These are phyloP conservation scores for Melaleuca quinquenervia DNA, from an alignment of 345 rosid genomes.

Conservation along the genomic window DNA sequence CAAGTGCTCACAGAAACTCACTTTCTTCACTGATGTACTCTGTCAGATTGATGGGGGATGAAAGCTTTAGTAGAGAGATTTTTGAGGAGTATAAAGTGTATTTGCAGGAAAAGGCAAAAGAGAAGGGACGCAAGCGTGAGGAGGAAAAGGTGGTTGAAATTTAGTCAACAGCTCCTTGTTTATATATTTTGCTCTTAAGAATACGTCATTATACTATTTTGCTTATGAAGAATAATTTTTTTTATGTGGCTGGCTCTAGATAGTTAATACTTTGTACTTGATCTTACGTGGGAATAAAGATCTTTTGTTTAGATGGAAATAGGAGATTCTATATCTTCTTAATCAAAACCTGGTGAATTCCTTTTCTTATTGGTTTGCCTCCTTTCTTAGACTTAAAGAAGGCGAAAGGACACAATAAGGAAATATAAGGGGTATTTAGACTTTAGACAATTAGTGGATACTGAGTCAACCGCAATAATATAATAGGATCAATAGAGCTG, in stretches of 20 bases:
- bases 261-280: neutral
- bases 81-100: slow-evolving; percentile 71
- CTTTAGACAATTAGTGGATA: neutral
- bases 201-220: neutral
- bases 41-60: slow-evolving; percentile 70
- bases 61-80: slow-evolving; percentile 44
- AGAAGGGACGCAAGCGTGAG: slow-evolving; percentile 89
- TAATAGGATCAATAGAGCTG: neutral
- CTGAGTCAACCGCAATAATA: neutral
- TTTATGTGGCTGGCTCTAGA: neutral
- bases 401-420: neutral
- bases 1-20: neutral
- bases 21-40: neutral
- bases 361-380: neutral
- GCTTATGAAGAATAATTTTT: neutral
- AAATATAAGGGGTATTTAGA: neutral
- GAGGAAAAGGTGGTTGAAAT: slow-evolving; percentile 71
- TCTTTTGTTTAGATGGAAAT: neutral
- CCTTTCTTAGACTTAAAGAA: neutral
- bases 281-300: neutral
- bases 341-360: neutral
- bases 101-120: slow-evolving; percentile 81
- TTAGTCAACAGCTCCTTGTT: neutral
- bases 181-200: neutral
- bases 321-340: neutral